A percentile compares a stretch with the other conserved stretches of the same genome.
phyloP scores from a whole-genome alignment of 2,329 filamentous ascomycete genomes.

The Ophiostoma sp. region DNA sequence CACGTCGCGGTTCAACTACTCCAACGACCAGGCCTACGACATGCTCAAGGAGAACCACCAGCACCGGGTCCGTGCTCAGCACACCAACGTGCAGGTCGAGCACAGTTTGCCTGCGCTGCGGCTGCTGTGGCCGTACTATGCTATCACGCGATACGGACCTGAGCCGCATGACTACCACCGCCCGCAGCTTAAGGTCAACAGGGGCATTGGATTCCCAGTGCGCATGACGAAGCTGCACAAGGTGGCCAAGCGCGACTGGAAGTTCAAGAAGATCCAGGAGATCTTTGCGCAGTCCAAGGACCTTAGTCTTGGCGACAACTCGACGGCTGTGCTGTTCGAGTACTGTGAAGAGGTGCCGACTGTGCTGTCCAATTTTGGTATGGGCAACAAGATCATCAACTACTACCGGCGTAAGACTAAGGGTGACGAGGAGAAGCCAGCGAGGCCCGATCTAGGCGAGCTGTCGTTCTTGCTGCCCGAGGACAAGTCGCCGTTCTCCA shows the following conservation, averaged over 20 bases:
- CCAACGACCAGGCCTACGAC: constrained; percentile 94
- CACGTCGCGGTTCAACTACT: constrained; percentile 83
- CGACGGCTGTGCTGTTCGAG: constrained; percentile 80
- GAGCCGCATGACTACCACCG: constrained; percentile 75
- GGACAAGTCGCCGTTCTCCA: constrained; percentile 91
- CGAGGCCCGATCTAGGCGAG: constrained; percentile 82
- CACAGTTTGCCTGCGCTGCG: constrained; percentile 89
- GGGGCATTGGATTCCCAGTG: constrained; percentile 60
- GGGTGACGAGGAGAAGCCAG: constrained; percentile 66
- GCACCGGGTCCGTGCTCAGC: constrained; percentile 87
- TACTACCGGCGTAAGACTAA: constrained; percentile 86
- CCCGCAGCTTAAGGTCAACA: constrained; percentile 68
- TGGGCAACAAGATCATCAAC: constrained; percentile 94
- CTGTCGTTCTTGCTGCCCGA: constrained; percentile 82
- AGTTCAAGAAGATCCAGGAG: constrained; percentile 70
- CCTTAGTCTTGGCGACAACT: constrained; percentile 82
- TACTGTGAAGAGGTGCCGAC: constrained; percentile 93
- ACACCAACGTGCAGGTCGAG: constrained; percentile 88
- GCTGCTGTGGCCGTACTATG: constrained; percentile 93
- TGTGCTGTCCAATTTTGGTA: constrained; percentile 91
- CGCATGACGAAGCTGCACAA: constrained; percentile 63
- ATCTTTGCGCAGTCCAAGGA: constrained; percentile 77
- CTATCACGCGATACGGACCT: constrained; percentile 69
- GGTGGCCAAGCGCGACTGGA: constrained; percentile 75
- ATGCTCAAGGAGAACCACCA: constrained; percentile 94